A percentile compares a stretch with the other conserved stretches of the same genome.
Evolutionary conservation across 371 early-diverging fungal species (phyloP).

Genomic region (Umbelopsis sp.): DNA sequence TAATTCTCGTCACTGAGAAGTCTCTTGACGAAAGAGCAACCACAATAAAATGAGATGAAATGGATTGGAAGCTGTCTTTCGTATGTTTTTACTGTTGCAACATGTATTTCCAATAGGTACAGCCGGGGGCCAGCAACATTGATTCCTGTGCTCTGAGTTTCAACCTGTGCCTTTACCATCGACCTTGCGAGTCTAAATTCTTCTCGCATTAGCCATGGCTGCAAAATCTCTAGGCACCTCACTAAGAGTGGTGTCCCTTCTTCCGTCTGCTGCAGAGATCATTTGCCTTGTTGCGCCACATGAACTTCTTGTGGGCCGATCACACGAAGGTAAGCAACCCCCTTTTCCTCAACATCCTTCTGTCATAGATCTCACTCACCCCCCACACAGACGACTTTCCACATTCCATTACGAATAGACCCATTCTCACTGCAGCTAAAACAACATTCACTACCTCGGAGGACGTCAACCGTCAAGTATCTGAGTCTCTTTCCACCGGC

Average conservation of each 20-base stretch:
- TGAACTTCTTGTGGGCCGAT: constrained; percentile 52
- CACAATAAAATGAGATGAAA: no score
- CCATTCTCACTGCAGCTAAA: constrained; percentile 57
- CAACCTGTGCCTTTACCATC: no score
- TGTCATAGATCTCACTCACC: not conserved
- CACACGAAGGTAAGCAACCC: constrained; percentile 38
- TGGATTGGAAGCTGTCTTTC: no score
- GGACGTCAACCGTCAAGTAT: constrained; percentile 63
- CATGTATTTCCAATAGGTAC: no score
- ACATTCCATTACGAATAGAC: constrained; percentile 43
- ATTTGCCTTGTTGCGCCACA: constrained; percentile 55
- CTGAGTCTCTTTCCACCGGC: constrained; percentile 49
- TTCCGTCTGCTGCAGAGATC: constrained; percentile 65
- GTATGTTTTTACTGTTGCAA: no score
- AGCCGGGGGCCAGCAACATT: no score
- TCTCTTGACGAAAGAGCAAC: no score
- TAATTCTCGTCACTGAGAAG: no score
- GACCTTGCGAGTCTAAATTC: not conserved
- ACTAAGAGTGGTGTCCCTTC: constrained; percentile 47
- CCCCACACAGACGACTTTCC: constrained; percentile 52
- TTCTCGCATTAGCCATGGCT: not conserved
- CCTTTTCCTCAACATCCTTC: not conserved
- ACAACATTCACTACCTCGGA: constrained; percentile 62
- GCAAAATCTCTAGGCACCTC: not conserved
- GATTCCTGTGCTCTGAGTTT: constrained; percentile 5